Conservation (phyloP, 208 protist species). For the Leptomonas pyrrhocoris region DNA sequence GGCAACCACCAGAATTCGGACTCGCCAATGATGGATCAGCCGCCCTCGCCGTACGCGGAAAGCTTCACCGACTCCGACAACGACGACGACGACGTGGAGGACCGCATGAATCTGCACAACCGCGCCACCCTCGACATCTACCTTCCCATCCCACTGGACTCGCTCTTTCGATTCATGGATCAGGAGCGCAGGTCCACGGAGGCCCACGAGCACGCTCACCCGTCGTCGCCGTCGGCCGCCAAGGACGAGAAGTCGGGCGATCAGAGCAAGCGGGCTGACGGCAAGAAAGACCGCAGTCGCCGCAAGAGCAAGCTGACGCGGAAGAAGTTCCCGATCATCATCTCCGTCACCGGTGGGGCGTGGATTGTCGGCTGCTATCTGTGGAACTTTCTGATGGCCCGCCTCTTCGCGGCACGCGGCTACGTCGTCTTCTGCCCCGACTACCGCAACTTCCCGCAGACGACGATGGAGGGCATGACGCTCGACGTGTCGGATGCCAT, state of each 20-base stretch:
- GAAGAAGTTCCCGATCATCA: conserved; percentile 77
- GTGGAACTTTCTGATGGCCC: conserved; percentile 79
- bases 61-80: conserved; percentile 38
- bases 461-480: conserved; percentile 89
- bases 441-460: conserved; percentile 94
- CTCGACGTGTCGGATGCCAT: conserved; percentile 88
- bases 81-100: conserved; percentile 74
- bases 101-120: conserved; percentile 80
- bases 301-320: conserved; percentile 25
- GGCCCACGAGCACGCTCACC: not conserved
- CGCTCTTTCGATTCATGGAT: conserved; percentile 72
- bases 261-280: not conserved
- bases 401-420: conserved; percentile 69
- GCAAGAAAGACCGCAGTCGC: not conserved
- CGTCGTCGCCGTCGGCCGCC: not conserved
- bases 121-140: conserved; percentile 85
- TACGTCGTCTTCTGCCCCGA: conserved; percentile 91
- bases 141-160: conserved; percentile 71
- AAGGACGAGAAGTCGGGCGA: not conserved
- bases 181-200: conserved; percentile 44
- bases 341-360: conserved; percentile 70
- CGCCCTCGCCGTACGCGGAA: conserved; percentile 4
- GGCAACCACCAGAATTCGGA: not conserved
- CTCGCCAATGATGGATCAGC: not conserved
- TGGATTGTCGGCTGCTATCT: conserved; percentile 90